Evolutionary conservation across 2,329 filamentous ascomycete genomes (phyloP).

Genomic region (Nigrospora oryzae): DNA sequence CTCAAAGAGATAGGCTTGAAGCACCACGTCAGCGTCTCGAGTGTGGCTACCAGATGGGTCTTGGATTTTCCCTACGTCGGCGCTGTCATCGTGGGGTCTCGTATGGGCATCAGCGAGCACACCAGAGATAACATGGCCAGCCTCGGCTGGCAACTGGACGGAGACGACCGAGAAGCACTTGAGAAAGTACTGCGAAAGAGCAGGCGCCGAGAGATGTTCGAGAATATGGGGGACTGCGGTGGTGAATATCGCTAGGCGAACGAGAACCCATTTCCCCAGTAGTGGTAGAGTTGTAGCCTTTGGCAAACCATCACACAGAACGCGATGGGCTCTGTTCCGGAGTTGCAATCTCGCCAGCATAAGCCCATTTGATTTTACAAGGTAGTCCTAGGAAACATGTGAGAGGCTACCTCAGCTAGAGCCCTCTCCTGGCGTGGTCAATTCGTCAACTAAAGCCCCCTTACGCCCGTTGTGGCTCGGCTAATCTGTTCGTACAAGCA

Average conservation of each 20-base stretch:
- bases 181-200: conserved; percentile 10
- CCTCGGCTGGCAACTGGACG: conserved; percentile 15
- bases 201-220: conserved; percentile 12
- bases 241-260: conserved; percentile 15
- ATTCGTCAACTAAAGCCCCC: too few relatives aligned
- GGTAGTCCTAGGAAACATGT: too few relatives aligned
- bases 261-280: too few relatives aligned
- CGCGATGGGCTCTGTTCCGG: not conserved
- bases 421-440: too few relatives aligned
- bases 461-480: too few relatives aligned
- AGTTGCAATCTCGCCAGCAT: not conserved
- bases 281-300: too few relatives aligned
- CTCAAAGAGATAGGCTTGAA: conserved; percentile 14
- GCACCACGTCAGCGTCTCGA: conserved; percentile 17
- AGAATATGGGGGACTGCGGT: conserved; percentile 21
- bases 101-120: conserved; percentile 18
- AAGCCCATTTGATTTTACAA: too few relatives aligned
- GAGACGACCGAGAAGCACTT: conserved; percentile 14
- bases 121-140: conserved; percentile 16
- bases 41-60: conserved; percentile 24
- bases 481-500: too few relatives aligned
- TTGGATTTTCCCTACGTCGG: conserved; percentile 22
- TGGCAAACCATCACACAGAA: too few relatives aligned
- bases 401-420: too few relatives aligned
- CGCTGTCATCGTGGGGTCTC: conserved; percentile 23